Conservation (phyloP, 2,329 filamentous ascomycete genomes). For the Cadophora sp. region DNA sequence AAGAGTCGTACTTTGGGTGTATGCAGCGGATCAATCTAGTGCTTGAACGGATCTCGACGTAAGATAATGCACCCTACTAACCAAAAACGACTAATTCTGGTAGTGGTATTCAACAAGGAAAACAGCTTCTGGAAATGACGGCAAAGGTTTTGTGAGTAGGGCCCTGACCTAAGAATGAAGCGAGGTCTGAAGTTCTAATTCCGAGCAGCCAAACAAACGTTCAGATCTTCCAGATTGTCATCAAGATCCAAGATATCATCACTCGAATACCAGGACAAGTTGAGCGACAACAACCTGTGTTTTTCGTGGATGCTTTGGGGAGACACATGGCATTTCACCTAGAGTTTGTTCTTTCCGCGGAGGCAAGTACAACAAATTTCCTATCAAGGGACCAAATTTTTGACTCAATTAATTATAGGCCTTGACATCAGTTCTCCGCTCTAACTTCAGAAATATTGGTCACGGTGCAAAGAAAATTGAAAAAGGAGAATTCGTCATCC, state of each 20-base stretch:
- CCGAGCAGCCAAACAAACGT: slow-evolving; percentile 36
- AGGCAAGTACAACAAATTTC: slow-evolving; percentile 25
- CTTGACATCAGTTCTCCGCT: slow-evolving; percentile 41
- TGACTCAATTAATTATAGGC: slow-evolving; percentile 16
- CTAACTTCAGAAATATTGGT: slow-evolving; percentile 36
- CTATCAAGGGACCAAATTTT: not conserved
- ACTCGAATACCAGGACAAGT: slow-evolving; percentile 40
- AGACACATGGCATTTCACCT: slow-evolving; percentile 42
- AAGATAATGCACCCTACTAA: not conserved
- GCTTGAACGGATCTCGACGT: slow-evolving; percentile 20
- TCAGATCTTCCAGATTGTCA: slow-evolving; percentile 37
- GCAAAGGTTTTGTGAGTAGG: slow-evolving; percentile 26
- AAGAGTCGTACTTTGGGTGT: slow-evolving; percentile 34
- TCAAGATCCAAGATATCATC: slow-evolving; percentile 36
- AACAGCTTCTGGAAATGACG: slow-evolving; percentile 24
- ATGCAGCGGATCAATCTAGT: slow-evolving; percentile 31
- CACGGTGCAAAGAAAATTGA: slow-evolving; percentile 37
- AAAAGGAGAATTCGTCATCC: slow-evolving; percentile 41
- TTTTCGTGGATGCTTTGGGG: slow-evolving; percentile 43
- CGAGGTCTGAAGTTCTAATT: slow-evolving; percentile 12
- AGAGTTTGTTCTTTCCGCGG: slow-evolving; percentile 42
- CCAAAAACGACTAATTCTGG: not conserved
- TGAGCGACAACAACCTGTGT: slow-evolving; percentile 45
- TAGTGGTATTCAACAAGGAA: slow-evolving; percentile 18
- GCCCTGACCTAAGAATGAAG: slow-evolving; percentile 16